Conservation (phyloP, 2,329 filamentous ascomycete species). For the Cladophialophora chaetospira region DNA sequence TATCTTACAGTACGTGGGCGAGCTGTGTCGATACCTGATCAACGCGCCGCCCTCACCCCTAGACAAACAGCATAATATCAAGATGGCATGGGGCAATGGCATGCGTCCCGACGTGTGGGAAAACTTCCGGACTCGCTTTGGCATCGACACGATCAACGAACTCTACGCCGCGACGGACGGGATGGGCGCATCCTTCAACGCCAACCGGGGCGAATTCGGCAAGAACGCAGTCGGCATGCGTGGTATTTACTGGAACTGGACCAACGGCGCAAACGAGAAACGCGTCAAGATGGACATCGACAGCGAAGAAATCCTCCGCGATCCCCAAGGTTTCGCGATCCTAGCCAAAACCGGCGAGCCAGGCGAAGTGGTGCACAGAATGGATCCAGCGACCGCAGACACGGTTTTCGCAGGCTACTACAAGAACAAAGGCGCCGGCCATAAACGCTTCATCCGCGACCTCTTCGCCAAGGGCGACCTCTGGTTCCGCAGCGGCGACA, state of each 20-base stretch:
- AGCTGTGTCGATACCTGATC: conserved; percentile 53
- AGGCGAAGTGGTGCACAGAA: conserved; percentile 72
- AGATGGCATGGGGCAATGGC: conserved; percentile 51
- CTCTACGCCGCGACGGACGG: conserved; percentile 81
- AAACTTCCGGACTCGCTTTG: conserved; percentile 44
- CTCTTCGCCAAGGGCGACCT: conserved; percentile 77
- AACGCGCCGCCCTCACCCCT: conserved; percentile 47
- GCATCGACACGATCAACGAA: conserved; percentile 60
- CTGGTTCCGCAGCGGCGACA: conserved; percentile 81
- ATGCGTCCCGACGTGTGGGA: conserved; percentile 54
- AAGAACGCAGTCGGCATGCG: conserved; percentile 70
- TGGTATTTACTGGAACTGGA: conserved; percentile 60
- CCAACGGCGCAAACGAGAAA: conserved; percentile 58
- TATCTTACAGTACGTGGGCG: conserved; percentile 59
- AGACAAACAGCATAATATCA: conserved; percentile 48
- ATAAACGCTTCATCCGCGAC: conserved; percentile 71
- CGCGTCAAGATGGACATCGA: conserved; percentile 70
- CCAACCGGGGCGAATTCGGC: conserved; percentile 63
- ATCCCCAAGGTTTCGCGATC: conserved; percentile 68
- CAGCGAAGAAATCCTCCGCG: conserved; percentile 65
- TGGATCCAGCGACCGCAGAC: conserved; percentile 45
- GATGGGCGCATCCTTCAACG: conserved; percentile 63
- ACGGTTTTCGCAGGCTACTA: conserved; percentile 79
- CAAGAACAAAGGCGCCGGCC: conserved; percentile 69
- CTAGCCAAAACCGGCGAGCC: conserved; percentile 65